Evolutionary conservation across 2,329 filamentous ascomycete genomes (phyloP), one percentile per base, ranked within the genome.

Genomic region (Coniochaeta sp.): DNA sequence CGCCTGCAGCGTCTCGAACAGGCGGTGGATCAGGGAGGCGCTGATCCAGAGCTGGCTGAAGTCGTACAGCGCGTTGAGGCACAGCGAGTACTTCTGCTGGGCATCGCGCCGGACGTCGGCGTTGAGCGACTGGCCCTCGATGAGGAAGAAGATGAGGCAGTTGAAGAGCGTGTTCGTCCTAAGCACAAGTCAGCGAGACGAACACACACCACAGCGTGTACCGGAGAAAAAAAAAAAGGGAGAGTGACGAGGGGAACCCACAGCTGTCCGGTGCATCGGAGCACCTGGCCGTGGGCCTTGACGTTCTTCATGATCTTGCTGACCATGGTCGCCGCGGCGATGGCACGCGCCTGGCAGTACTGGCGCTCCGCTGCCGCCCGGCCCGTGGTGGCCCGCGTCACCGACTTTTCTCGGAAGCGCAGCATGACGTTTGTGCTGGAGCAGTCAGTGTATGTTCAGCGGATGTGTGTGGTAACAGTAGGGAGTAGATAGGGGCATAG

Each of bases 21-120:
- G 61, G 1, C 61, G 59, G 28, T 64, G 62, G 3, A 61, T 58
- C n/a, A 62, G 52, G 6, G 62, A 62, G 0, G 62, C 62, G 50
- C 58, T 58, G 55, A 61, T 40, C 62, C 61, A 62, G n/a, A 62
- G 57, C 55, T 61, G 61, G 57, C 62, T 62, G 22, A 64, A 62
- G 7, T 62, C 62, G 61, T 64, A 62, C 7, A 62, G 60, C 24
- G 55, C 42, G 54, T 62, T 57, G 30, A 64, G 59, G 55, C 62
- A 64, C 32, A 58, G 55, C 17, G 54, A 56, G 47, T 62, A 64
- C 56, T 64, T 64, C 44, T 40, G 59, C 42, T 60, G 57, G 14
- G 62, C 61, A 22, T 64, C 62, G 26, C 58, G 44, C 44, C 61
- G 57, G 9, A 62, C 59, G 9, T 58, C 61, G 0, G 28, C 16